A percentile compares a stretch with the other conserved stretches of the same genome.
Evolutionary conservation across 768 basidiomycete species (phyloP).

Genomic region (Coprinellus micaceus): DNA sequence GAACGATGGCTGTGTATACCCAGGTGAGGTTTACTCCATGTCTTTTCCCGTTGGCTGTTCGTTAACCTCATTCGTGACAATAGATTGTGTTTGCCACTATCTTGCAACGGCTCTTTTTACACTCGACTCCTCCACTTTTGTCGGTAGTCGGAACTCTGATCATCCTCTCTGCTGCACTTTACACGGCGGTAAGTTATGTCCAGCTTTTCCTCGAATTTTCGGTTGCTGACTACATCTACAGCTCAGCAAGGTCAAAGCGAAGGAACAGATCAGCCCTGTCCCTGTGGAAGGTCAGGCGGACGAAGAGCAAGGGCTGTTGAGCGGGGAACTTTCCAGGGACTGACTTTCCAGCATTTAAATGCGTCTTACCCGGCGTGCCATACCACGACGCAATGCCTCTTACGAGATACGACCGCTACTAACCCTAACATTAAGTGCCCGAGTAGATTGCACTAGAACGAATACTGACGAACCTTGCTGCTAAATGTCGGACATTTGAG

Average conservation of each 20-base stretch:
- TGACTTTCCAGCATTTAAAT: not conserved
- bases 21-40: constrained; percentile 30
- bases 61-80: not conserved
- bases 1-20: constrained; percentile 53
- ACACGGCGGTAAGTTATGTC: constrained; percentile 51
- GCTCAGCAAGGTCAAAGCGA: constrained; percentile 10
- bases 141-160: constrained; percentile 62
- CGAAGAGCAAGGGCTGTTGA: constrained; percentile 4
- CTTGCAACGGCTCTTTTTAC: constrained; percentile 65
- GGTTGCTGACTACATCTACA: too few relatives aligned
- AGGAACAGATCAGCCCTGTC: not conserved
- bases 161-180: constrained; percentile 61
- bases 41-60: not conserved
- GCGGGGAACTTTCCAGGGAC: not conserved
- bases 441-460: too few relatives aligned
- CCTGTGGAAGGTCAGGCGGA: not conserved
- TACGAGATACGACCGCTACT: too few relatives aligned
- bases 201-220: not conserved
- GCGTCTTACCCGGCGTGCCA: too few relatives aligned
- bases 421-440: too few relatives aligned
- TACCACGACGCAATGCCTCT: too few relatives aligned
- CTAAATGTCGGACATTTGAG: too few relatives aligned
- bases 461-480: too few relatives aligned
- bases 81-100: constrained; percentile 65
- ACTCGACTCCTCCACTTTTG: constrained; percentile 51